Base-by-base conservation (phyloP, 1,284 basidiomycete species). In the Cystobasidium slooffiae region DNA sequence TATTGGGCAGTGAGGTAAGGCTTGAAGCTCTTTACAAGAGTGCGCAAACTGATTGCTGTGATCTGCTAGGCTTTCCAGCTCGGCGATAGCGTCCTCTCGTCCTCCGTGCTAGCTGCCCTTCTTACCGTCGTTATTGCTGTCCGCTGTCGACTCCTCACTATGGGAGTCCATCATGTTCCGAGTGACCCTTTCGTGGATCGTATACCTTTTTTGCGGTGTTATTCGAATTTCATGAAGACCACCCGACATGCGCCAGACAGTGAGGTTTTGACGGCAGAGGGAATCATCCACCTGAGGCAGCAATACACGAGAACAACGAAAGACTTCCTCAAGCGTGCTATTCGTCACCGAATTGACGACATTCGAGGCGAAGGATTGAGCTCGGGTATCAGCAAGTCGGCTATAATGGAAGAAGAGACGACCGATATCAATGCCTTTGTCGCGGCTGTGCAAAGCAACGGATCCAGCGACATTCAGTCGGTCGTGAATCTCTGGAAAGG, bases 181-280 rank as follows among this genome's bases (percentile, higher is more conserved):
- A 55, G 59, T 14, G 74, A 75, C 22, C 74, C 74, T 14, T 75
- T 75, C 52, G 43, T 55, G 39, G 58, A 75, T 6, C 53, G 74
- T 16, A 52, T 18, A 16, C 37, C 46, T 6, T 70, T 75, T 51
- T 61, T 75, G 18, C 47, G 46, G 31, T 59, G 47, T 5, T 75
- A 75, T 44, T 51, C 62, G 1, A 43, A 37, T 6, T 73, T 62
- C 37, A 73, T 73, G 63, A 43, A 31, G 41, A 58, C 41, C 22
- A 53, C 63, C n/a, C 52, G 66, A 9, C 43, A 56, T 47, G 66
- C 66, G 14, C 70, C 51, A 52, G 37, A 51, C 39, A 37, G 37
- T 44, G 31, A 65, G 1, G 47, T 66, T 58, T 12, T 73, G 14
- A 73, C 37, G 1, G 43, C 53, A 24, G 43, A 52, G 10, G 70